phyloP scores from a whole-genome alignment of 495 filamentous ascomycete genomes.

The Annulohypoxylon bovei region DNA sequence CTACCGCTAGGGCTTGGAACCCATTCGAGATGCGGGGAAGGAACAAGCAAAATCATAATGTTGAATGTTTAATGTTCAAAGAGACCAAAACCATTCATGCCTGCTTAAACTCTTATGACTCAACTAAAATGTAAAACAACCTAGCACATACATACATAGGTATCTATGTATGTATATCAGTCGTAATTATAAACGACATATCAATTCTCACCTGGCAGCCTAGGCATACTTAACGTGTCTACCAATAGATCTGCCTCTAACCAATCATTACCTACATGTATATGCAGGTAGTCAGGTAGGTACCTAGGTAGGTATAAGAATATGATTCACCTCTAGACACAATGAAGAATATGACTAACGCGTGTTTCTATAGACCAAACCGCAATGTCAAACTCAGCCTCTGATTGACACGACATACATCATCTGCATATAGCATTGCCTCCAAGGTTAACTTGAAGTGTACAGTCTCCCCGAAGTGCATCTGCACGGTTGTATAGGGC shows the following conservation, averaged over 20 bases:
- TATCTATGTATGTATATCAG: neutral
- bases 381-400: neutral
- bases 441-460: too few relatives aligned
- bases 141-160: neutral
- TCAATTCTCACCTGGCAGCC: neutral
- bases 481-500: neutral
- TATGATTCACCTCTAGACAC: neutral
- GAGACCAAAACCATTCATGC: neutral
- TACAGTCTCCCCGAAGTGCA: neutral
- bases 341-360: neutral
- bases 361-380: neutral
- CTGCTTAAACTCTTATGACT: neutral
- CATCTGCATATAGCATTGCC: too few relatives aligned
- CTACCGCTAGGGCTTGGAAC: neutral
- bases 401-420: neutral
- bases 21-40: conserved; percentile 5
- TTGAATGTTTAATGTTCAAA: neutral
- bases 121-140: neutral
- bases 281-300: neutral
- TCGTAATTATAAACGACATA: neutral
- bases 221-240: neutral
- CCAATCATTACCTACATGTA: neutral
- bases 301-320: neutral
- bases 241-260: neutral
- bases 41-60: neutral